Evolutionary conservation across 2,329 filamentous ascomycete species (phyloP), one percentile per base, ranked within the genome.

Genomic region (Monilinia polystroma): DNA sequence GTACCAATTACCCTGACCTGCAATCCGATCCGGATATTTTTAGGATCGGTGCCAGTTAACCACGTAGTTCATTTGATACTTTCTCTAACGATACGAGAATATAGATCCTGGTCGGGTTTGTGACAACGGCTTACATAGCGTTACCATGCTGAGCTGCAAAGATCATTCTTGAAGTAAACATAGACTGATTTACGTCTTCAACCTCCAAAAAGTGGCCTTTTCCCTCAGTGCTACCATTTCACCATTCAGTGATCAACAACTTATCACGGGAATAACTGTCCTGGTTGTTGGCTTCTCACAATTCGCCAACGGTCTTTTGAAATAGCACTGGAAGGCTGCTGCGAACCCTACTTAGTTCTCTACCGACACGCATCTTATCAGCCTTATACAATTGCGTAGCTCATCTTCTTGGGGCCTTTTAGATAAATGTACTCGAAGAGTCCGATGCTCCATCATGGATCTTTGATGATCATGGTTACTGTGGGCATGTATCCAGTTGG

Each of bases 161-260:
- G 38, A 26, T 26, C n/a, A 41, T 43, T 43, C 20, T 57, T 26
- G 55, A 57, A 10, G 11, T 4, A 1, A 57, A 23, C 3, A 38
- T 26, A 16, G 8, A 32, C n/a, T 14, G 4, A 10, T 43, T 57
- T 43, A 23, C 11, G 32, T 11, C n/a, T 2, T 38, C 32, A 23
- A 23, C 38, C 3, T 43, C 18, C 51, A 32, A 32, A 20, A 53
- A 43, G 2, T 23, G 18, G 6, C 41, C 18, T 16, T 57, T 57
- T 41, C 54, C 20, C 32, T 14, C 4, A 43, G 2, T 6, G 12
- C 6, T 26, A 57, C 20, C 10, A n/a, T 41, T 26, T 38, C 38
- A 32, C 20, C 14, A 18, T 56, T 35, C 53, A 35, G 29, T n/a
- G 53, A 56, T n/a, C 53, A 56, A 56, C 53, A 56, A 56, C 4